These are phyloP conservation scores for Kokia cookei DNA, from an alignment of 441 rosid genomes.

Conservation along the genomic window DNA sequence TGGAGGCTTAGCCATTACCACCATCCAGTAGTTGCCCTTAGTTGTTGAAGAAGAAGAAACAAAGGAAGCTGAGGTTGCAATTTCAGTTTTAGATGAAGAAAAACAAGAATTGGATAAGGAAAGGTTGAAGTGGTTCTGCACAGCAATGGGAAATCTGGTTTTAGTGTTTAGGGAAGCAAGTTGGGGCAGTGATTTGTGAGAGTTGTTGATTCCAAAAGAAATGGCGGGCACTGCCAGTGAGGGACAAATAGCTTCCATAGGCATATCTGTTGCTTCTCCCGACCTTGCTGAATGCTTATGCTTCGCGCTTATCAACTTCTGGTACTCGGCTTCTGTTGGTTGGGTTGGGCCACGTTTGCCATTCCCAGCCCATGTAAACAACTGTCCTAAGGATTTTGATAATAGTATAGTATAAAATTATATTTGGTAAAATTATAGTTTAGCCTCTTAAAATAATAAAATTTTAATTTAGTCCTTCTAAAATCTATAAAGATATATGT, in stretches of 20 bases:
- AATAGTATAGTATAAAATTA: too few relatives aligned
- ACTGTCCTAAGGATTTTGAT: neutral
- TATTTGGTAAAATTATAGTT: too few relatives aligned
- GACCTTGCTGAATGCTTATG: neutral
- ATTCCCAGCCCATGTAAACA: neutral
- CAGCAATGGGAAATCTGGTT: conserved; percentile 3
- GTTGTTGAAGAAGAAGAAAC: conserved; percentile 7
- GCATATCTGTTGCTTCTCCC: neutral
- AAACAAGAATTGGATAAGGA: conserved; percentile 15
- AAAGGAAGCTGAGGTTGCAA: conserved; percentile 15
- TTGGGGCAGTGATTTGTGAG: neutral
- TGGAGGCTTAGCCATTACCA: conserved; percentile 51
- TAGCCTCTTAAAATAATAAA: too few relatives aligned
- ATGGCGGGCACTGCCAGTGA: conserved; percentile 10
- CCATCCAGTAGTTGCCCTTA: conserved; percentile 49
- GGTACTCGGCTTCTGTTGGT: neutral
- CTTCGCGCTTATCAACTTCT: neutral
- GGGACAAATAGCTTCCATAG: conserved; percentile 28
- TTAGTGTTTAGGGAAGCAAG: conserved; percentile 1
- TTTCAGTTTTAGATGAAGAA: conserved; percentile 16
- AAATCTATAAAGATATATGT: too few relatives aligned
- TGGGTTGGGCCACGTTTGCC: neutral
- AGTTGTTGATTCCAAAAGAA: conserved; percentile 3
- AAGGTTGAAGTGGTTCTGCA: conserved; percentile 2
- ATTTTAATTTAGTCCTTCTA: too few relatives aligned